Evolutionary conservation across 2,329 filamentous ascomycete genomes (phyloP).

Genomic region (Mycosphaerella sp.): DNA sequence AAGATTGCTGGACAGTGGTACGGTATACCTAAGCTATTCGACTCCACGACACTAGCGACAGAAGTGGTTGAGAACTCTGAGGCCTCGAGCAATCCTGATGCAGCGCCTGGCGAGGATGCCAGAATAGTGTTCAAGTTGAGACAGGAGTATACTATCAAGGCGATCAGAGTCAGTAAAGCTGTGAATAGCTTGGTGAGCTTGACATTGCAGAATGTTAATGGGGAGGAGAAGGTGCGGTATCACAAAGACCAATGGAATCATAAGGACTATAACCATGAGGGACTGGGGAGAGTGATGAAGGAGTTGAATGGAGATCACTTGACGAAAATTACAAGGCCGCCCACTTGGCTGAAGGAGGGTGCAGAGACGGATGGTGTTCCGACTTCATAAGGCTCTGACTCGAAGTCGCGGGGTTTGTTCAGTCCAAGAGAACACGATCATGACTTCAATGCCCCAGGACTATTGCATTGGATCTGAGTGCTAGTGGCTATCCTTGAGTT

Average conservation of each 20-base stretch:
- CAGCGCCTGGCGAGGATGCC: conserved; percentile 30
- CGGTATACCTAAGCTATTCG: conserved; percentile 28
- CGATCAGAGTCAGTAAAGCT: conserved; percentile 34
- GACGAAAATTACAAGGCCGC: conserved; percentile 5
- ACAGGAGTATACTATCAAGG: conserved; percentile 44
- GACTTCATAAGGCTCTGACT: neutral
- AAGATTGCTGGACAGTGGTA: conserved; percentile 51
- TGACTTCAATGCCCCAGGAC: too few species aligned
- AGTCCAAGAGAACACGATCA: too few species aligned
- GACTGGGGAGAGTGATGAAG: conserved; percentile 45
- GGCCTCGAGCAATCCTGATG: neutral
- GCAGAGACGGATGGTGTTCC: conserved; percentile 2
- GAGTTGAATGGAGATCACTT: conserved; percentile 40
- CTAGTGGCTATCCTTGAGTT: too few species aligned
- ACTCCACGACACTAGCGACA: conserved; percentile 11
- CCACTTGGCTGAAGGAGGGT: conserved; percentile 3
- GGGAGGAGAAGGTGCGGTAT: conserved; percentile 40
- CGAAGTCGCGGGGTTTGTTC: too few species aligned
- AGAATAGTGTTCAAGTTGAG: conserved; percentile 45
- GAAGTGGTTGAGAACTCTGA: conserved; percentile 13
- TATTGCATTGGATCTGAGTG: too few species aligned
- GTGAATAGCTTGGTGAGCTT: conserved; percentile 41
- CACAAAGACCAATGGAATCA: conserved; percentile 49
- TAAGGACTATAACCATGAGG: conserved; percentile 45
- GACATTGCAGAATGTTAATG: conserved; percentile 29